These are phyloP conservation scores for Leishmania tropica DNA, from an alignment of 208 protist species.

Conservation along the genomic window DNA sequence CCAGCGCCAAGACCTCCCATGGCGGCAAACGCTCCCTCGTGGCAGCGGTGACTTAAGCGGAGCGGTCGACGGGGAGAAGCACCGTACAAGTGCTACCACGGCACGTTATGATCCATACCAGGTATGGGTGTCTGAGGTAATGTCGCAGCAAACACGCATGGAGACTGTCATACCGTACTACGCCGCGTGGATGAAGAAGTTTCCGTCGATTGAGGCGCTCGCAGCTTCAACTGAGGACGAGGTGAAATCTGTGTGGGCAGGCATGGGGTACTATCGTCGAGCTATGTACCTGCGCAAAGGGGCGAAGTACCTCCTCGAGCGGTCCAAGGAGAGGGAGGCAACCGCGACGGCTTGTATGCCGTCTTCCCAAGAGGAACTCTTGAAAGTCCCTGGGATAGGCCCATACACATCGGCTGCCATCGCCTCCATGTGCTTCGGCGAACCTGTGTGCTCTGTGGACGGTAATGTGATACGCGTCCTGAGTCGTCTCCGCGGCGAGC, in stretches of 20 bases:
- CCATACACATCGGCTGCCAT: constrained; percentile 95
- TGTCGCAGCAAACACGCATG: constrained; percentile 96
- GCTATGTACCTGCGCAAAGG: constrained; percentile 86
- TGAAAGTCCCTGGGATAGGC: constrained; percentile 90
- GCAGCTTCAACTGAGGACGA: constrained; percentile 82
- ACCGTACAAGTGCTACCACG: constrained; percentile 1
- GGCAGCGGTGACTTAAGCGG: neutral
- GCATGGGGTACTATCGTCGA: constrained; percentile 95
- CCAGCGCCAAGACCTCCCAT: constrained; percentile 42
- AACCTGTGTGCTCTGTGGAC: constrained; percentile 82
- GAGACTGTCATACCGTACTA: constrained; percentile 93
- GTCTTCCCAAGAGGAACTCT: constrained; percentile 42
- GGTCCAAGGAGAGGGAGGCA: constrained; percentile 22
- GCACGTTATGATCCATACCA: constrained; percentile 70
- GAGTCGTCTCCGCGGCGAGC: constrained; percentile 73
- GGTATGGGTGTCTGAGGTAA: constrained; percentile 95
- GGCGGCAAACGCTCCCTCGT: constrained; percentile 8
- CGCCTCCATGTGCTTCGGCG: constrained; percentile 87
- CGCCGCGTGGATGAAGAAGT: constrained; percentile 83
- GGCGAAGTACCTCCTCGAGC: constrained; percentile 78
- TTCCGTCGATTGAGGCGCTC: constrained; percentile 82
- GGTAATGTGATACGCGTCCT: constrained; percentile 95
- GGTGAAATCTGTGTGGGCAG: constrained; percentile 88
- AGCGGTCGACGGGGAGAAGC: neutral
- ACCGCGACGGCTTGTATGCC: constrained; percentile 15